phyloP scores from a whole-genome alignment of 1,139 yeast species.

The Wickerhamiella infanticola region DNA sequence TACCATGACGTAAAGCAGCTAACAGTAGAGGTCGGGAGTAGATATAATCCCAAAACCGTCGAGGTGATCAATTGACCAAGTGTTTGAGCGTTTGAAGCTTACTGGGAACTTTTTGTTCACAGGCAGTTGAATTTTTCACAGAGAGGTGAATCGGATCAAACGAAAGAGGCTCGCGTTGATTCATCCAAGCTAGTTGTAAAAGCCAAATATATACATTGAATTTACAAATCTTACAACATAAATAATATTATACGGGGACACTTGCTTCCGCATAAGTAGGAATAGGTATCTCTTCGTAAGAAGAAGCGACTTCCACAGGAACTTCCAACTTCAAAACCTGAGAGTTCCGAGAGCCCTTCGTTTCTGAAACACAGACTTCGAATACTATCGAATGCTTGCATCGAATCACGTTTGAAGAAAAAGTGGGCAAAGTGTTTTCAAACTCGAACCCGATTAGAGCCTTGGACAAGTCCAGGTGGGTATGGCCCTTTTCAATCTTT shows the following conservation, averaged over 20 bases:
- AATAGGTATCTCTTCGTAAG: neutral
- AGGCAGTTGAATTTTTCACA: too few species aligned
- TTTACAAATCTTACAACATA: too few species aligned
- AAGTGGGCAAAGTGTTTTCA: neutral
- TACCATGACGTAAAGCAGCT: neutral
- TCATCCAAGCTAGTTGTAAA: too few species aligned
- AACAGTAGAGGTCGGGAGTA: too few species aligned
- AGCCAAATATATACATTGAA: too few species aligned
- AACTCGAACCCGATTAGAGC: neutral
- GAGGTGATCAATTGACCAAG: too few species aligned
- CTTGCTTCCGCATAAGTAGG: neutral
- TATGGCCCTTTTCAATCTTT: neutral
- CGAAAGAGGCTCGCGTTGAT: too few species aligned
- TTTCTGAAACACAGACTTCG: neutral
- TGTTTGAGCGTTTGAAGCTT: too few species aligned
- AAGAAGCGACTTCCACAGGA: neutral
- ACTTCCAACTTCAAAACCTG: neutral
- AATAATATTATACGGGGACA: too few species aligned
- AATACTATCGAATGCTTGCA: neutral
- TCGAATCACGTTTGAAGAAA: neutral
- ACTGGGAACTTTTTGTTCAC: too few species aligned
- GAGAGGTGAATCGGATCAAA: too few species aligned
- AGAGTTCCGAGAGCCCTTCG: neutral
- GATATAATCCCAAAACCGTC: too few species aligned
- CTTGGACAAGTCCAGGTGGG: neutral